These are phyloP conservation scores for Solanum pinnatisectum DNA, from an alignment of 257 asterid genomes.

Conservation along the genomic window DNA sequence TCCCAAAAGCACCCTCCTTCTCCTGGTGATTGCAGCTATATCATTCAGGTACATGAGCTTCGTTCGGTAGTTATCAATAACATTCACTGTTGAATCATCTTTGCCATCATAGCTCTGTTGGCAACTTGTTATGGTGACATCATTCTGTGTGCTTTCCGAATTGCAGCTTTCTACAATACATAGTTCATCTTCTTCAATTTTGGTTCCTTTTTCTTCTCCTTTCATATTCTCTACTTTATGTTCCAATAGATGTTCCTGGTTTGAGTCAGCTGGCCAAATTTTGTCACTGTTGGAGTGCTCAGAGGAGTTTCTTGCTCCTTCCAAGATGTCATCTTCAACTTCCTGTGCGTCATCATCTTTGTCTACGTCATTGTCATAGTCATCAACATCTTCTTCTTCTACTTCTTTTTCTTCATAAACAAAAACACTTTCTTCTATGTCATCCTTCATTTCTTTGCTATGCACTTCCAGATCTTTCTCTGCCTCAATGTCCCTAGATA, in stretches of 20 bases:
- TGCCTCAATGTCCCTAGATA: too few species aligned
- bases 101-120: not conserved
- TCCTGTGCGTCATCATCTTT: conserved; percentile 14
- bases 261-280: conserved; percentile 26
- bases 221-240: conserved; percentile 4
- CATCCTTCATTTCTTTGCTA: not conserved
- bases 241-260: not conserved
- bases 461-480: too few species aligned
- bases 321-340: conserved; percentile 18
- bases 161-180: not conserved
- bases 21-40: not conserved
- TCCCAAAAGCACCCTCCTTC: conserved; percentile 13
- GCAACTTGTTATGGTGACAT: not conserved
- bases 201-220: conserved; percentile 20
- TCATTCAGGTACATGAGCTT: conserved; percentile 13
- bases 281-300: conserved; percentile 27
- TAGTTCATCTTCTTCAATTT: conserved; percentile 16
- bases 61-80: not conserved
- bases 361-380: not conserved
- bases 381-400: conserved; percentile 1
- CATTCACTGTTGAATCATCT: not conserved
- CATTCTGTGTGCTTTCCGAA: not conserved
- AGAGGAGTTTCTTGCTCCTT: conserved; percentile 23
- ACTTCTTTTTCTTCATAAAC: not conserved
- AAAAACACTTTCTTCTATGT: not conserved